Percentiles rank a stretch among this genome's conserved stretches.
Conservation (phyloP, 2,329 filamentous ascomycete species). For the Trichoderma afroharzianum region DNA sequence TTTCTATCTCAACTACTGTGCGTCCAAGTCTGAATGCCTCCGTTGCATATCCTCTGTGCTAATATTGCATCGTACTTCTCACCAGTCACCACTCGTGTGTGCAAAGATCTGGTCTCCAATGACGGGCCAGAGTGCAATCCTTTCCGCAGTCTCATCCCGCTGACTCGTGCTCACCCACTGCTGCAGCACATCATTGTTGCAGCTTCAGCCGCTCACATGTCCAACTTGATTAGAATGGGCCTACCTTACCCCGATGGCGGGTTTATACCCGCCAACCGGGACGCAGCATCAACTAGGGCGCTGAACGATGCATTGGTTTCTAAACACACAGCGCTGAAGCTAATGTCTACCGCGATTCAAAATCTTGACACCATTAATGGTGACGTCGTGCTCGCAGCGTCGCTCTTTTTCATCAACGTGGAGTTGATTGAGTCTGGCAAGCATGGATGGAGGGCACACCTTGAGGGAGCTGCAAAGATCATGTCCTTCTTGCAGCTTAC, state of each 20-base stretch:
- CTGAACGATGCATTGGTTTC: slow-evolving; percentile 44
- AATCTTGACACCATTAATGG: slow-evolving; percentile 35
- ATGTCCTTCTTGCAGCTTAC: slow-evolving; percentile 39
- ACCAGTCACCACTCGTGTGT: slow-evolving; percentile 48
- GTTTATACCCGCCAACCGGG: slow-evolving; percentile 11
- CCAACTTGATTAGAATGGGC: slow-evolving; percentile 36
- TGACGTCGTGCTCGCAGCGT: slow-evolving; percentile 43
- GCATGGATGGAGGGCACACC: slow-evolving; percentile 45
- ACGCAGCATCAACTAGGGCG: slow-evolving; percentile 26
- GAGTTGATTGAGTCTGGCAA: slow-evolving; percentile 49
- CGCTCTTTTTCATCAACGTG: slow-evolving; percentile 49
- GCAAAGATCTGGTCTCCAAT: slow-evolving; percentile 49
- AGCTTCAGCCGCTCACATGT: slow-evolving; percentile 47
- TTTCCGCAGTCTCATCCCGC: slow-evolving; percentile 43
- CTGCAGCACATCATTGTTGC: slow-evolving; percentile 47
- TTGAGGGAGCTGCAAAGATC: slow-evolving; percentile 44
- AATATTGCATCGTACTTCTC: neutral
- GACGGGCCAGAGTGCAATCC: slow-evolving; percentile 44
- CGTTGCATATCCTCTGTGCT: neutral
- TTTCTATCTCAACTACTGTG: slow-evolving; percentile 42
- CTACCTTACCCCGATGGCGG: neutral
- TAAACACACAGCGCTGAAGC: slow-evolving; percentile 42
- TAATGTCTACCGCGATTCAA: slow-evolving; percentile 40
- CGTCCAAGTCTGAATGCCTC: slow-evolving; percentile 20
- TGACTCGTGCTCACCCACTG: slow-evolving; percentile 40